Evolutionary conservation across 306 rosid genomes (phyloP), one percentile per base, ranked within the genome.

Genomic region (Medicago lupulina): DNA sequence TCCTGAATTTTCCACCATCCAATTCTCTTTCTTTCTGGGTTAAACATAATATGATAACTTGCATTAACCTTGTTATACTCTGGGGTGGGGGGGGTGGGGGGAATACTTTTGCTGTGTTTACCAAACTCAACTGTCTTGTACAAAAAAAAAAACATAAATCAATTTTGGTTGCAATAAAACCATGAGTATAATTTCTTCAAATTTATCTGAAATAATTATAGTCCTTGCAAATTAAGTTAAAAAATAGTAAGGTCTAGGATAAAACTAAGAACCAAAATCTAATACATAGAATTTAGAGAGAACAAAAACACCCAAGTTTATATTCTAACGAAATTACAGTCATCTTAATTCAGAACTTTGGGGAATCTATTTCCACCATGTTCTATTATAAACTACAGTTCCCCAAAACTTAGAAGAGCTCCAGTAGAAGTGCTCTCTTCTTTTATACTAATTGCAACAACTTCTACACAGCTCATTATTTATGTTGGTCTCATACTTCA

Each of bases 401-500:
- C 46, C 74, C 64, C 62, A 5, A 9, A 81, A 70, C 70, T 70
- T 25, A 64, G 41, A 60, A 25, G 41, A 28, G 69, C 76, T 17
- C 55, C 64, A 50, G 7, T 38, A 49, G 31, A 65, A 67, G 62
- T 40, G 49, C 39, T 17, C 71, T 44, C 58, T 57, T 57, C 76
- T 68, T 43, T 17, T 21, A 53, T 17, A 23, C 38, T 34, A 41
- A 59, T 17, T 11, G 39, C 69, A 77, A 47, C 9, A 41, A 40
- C n/a, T 70, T 55, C 74, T 17, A 25, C 63, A 18, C 34, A 10
- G 66, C 36, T 69, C 67, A 28, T 64, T 46, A 63, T 49, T 61
- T 79, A 17, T 63, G 76, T 57, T 64, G 58, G 74, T 57, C 75
- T 70, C 66, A 78, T 43, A 51, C 71, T 36, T 94, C 86, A 95